Conservation (phyloP, 495 filamentous ascomycete species). For the Bathelium albidoporum region DNA sequence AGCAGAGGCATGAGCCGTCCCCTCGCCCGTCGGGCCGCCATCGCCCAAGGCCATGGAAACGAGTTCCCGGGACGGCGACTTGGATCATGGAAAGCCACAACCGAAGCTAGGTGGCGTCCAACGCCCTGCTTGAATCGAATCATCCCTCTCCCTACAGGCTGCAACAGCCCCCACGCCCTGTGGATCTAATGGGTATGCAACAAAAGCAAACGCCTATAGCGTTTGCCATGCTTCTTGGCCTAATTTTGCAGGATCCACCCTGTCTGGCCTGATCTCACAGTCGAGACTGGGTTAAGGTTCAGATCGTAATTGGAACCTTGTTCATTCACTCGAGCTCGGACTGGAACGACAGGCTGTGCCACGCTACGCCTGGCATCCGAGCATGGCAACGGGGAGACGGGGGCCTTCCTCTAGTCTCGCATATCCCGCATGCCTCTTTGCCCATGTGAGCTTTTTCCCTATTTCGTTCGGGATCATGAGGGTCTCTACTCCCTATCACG, state of each 20-base stretch:
- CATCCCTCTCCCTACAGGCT: not conserved
- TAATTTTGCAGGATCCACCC: not conserved
- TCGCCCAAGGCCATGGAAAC: conserved; percentile 1
- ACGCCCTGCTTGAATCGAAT: not conserved
- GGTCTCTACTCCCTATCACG: not conserved
- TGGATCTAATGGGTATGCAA: not conserved
- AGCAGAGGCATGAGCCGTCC: not conserved
- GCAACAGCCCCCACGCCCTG: not conserved
- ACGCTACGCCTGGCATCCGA: not conserved
- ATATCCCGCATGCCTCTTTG: not conserved
- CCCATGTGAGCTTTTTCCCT: not conserved
- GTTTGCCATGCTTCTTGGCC: not conserved
- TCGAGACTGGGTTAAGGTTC: not conserved
- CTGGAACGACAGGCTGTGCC: not conserved
- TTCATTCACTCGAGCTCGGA: not conserved
- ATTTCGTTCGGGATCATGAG: not conserved
- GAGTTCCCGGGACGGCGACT: not conserved
- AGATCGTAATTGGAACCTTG: not conserved
- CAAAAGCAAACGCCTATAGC: too few relatives aligned
- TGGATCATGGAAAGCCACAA: not conserved
- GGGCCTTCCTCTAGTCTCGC: not conserved
- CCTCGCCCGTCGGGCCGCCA: conserved; percentile 1
- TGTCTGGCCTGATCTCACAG: not conserved
- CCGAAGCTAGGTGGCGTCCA: not conserved
- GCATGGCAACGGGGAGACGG: not conserved